Percentiles rank a stretch among this genome's conserved stretches.
Conservation (phyloP, 2,329 filamentous ascomycete species). For the Chalaropsis ovoidea region DNA sequence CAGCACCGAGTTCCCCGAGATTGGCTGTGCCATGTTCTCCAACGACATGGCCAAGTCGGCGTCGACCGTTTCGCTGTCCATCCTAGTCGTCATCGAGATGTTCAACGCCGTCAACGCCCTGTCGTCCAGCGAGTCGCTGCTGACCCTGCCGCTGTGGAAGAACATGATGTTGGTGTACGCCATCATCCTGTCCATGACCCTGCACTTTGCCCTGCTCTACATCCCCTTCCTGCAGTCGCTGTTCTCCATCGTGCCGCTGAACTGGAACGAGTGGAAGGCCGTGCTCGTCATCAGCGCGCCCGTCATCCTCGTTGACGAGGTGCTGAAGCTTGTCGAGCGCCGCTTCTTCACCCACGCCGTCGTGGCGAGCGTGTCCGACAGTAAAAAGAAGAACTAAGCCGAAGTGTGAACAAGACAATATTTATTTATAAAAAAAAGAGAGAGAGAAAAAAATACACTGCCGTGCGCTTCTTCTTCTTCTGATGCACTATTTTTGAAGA, state of each 20-base stretch:
- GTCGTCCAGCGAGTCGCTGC: constrained; percentile 84
- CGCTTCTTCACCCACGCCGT: constrained; percentile 49
- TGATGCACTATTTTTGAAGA: background rate
- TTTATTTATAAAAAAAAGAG: background rate
- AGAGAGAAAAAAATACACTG: background rate
- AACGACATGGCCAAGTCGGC: constrained; percentile 79
- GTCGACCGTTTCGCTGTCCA: constrained; percentile 84
- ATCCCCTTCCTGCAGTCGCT: constrained; percentile 76
- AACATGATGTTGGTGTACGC: constrained; percentile 98
- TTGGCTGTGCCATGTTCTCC: constrained; percentile 85
- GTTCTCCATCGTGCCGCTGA: constrained; percentile 83
- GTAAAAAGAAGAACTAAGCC: constrained; percentile 40
- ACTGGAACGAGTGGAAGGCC: constrained; percentile 82
- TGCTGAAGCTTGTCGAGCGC: constrained; percentile 68
- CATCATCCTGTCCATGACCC: constrained; percentile 80
- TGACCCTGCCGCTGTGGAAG: constrained; percentile 91
- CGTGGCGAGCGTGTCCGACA: constrained; percentile 34
- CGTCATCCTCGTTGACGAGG: constrained; percentile 79
- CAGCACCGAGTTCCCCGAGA: constrained; percentile 70
- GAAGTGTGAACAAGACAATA: too few relatives aligned
- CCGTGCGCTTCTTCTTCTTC: too few relatives aligned
- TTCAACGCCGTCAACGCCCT: constrained; percentile 98
- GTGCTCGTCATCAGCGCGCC: constrained; percentile 80
- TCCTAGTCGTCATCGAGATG: constrained; percentile 97
- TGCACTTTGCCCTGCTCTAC: constrained; percentile 92